These are phyloP conservation scores for Pythium myriotylum DNA, from an alignment of 352 stramenopile species.

Conservation along the genomic window DNA sequence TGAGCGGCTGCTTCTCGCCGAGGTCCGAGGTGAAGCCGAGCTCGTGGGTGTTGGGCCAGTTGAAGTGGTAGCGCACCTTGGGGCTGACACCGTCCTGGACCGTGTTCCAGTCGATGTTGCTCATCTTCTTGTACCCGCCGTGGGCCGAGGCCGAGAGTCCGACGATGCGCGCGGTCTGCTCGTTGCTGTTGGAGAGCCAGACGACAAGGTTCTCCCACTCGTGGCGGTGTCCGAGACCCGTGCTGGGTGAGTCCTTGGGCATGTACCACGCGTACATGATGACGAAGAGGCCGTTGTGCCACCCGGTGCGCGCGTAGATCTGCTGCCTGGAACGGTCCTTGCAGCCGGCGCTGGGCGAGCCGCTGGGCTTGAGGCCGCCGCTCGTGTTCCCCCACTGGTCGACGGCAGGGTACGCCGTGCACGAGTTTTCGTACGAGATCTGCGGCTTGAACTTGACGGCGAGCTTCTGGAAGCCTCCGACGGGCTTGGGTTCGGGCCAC, in stretches of 20 bases:
- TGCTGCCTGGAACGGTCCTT: constrained; percentile 17
- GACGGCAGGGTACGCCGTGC: too few species aligned
- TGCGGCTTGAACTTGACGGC: too few species aligned
- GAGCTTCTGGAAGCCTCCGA: constrained; percentile 12
- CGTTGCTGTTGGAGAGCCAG: constrained; percentile 28
- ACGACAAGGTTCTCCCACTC: constrained; percentile 36
- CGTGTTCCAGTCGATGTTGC: background rate
- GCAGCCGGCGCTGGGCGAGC: constrained; percentile 17
- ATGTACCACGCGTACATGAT: too few species aligned
- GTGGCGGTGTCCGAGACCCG: constrained; percentile 33
- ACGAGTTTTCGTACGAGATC: too few species aligned
- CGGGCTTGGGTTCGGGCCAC: constrained; percentile 22
- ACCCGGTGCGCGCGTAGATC: constrained; percentile 26
- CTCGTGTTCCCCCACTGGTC: too few species aligned
- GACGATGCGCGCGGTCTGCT: too few species aligned
- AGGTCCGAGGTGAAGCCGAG: constrained; percentile 3
- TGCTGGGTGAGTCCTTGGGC: constrained; percentile 33
- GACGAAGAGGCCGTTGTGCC: constrained; percentile 22
- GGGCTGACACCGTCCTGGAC: background rate
- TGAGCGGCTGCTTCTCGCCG: constrained; percentile 6
- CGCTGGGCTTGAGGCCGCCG: constrained; percentile 35
- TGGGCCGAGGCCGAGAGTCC: too few species aligned
- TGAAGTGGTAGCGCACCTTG: constrained; percentile 7
- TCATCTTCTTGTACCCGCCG: too few species aligned
- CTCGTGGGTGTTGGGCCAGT: constrained; percentile 8